Base-by-base conservation (phyloP, 1,284 basidiomycete genomes). In the Meripilus lineatus region DNA sequence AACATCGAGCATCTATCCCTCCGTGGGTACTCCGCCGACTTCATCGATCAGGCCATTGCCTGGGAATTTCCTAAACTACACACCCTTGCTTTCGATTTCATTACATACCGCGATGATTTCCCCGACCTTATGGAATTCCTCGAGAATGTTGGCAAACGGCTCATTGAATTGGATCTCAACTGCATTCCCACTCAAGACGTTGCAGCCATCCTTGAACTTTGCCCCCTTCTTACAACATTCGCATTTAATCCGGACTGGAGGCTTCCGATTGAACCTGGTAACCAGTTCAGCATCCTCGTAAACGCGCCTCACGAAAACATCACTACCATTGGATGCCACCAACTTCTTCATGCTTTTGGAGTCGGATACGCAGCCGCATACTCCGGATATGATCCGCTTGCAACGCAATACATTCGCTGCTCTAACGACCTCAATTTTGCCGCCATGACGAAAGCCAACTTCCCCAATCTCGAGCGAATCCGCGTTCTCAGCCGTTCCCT, bases 211-310 rank as follows among this genome's bases (percentile, higher is more conserved):
- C 71, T 88, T 17, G 75, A 78, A 20, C 62, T 77, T 4, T 87
- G 83, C 51, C 81, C 82, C 0, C 59, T 67, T 42, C 72, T 88
- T 26, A 65, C 59, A 14, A 74, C 76, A 0, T 78, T 88, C 56
- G 69, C 72, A 17, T 87, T 88, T 66, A 87, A 84, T 54, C 75
- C 72, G 11, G 85, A 88, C 58, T 87, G 85, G 84, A 67, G 66
- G 24, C 58, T 76, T 3, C 55, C 54, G 1, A 46, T 62, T 40
- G 55, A 55, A 3, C 58, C 62, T 33, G 17, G 5, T 7, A 26
- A 22, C 13, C 20, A 54, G 2, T 58, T 55, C 3, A 58, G 64
- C 39, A 51, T 54, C 14, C 58, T 84, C 8, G 69, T 75, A 2
- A 60, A 69, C 32, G 59, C 63, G 8, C 77, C 84, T 1, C 84